phyloP scores from a whole-genome alignment of 2,329 filamentous ascomycete genomes.

The Aspergillus sclerotialis region DNA sequence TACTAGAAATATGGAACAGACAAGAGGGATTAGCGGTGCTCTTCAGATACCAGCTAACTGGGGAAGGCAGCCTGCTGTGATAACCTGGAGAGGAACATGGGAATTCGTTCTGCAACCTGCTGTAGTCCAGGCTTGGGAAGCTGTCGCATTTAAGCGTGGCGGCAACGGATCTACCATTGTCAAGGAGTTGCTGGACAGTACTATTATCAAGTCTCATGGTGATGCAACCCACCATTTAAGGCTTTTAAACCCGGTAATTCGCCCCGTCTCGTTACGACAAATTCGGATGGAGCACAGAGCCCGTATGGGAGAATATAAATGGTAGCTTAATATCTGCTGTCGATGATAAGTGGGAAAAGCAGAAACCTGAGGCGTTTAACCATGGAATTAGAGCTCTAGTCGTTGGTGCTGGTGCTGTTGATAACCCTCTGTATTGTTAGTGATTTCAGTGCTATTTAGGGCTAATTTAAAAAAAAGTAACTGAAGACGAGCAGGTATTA shows the following conservation, averaged over 20 bases:
- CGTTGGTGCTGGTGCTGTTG: no score
- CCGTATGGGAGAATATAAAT: no score
- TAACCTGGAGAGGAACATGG: conserved; percentile 19
- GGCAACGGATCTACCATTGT: conserved; percentile 11
- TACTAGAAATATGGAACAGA: conserved; percentile 29
- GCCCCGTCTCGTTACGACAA: conserved; percentile 28
- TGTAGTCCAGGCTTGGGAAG: conserved; percentile 21
- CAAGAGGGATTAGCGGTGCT: conserved; percentile 16
- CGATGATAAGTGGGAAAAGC: no score
- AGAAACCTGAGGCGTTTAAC: no score
- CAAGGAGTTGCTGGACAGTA: neutral
- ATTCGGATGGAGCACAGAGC: conserved; percentile 17
- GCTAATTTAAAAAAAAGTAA: neutral
- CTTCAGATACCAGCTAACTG: conserved; percentile 6
- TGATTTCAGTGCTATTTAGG: no score
- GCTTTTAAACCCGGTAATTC: conserved; percentile 23
- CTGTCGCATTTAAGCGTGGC: conserved; percentile 14
- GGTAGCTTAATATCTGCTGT: no score
- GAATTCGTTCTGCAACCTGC: conserved; percentile 16
- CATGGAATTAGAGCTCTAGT: no score
- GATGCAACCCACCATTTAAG: conserved; percentile 24
- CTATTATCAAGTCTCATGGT: neutral
- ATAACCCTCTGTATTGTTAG: no score
- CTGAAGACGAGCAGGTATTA: neutral
- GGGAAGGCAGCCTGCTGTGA: conserved; percentile 9